Evolutionary conservation across 805 yeast species (phyloP).

Genomic region (Wickerhamomyces subpelliculosus): DNA sequence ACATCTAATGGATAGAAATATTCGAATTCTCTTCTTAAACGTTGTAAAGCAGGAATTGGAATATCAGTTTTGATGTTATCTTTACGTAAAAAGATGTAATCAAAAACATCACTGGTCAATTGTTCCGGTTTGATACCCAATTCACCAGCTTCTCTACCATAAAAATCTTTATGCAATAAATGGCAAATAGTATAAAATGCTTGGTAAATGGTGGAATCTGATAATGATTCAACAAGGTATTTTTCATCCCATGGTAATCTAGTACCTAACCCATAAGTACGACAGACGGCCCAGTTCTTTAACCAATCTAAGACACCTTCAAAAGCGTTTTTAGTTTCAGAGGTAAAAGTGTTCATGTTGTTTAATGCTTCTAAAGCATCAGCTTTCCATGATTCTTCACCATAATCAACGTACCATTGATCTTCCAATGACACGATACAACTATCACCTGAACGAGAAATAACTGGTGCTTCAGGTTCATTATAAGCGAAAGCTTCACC

Average conservation of each 20-base stretch:
- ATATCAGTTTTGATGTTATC: constrained; percentile 53
- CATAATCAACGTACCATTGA: constrained; percentile 97
- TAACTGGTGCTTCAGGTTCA: constrained; percentile 87
- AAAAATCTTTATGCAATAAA: constrained; percentile 77
- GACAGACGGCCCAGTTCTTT: constrained; percentile 96
- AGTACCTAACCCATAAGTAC: constrained; percentile 95
- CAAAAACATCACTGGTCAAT: constrained; percentile 90
- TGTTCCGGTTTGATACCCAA: constrained; percentile 72
- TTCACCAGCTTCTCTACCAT: constrained; percentile 71
- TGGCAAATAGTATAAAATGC: constrained; percentile 89
- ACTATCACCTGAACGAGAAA: constrained; percentile 93
- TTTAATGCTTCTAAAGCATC: constrained; percentile 75
- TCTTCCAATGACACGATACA: constrained; percentile 97
- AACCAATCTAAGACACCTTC: constrained; percentile 95
- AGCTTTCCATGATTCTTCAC: constrained; percentile 86
- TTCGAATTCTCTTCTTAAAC: constrained; percentile 88
- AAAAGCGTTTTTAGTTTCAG: constrained; percentile 85
- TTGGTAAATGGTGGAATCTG: constrained; percentile 95
- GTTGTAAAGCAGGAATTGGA: constrained; percentile 57
- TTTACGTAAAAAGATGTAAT: constrained; percentile 73
- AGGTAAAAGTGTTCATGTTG: constrained; percentile 67
- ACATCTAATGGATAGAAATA: constrained; percentile 94
- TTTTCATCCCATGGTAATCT: constrained; percentile 94
- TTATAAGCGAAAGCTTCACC: constrained; percentile 84
- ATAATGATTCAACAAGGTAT: constrained; percentile 87